Conservation (phyloP, 495 filamentous ascomycete species). For the Podospora australis region DNA sequence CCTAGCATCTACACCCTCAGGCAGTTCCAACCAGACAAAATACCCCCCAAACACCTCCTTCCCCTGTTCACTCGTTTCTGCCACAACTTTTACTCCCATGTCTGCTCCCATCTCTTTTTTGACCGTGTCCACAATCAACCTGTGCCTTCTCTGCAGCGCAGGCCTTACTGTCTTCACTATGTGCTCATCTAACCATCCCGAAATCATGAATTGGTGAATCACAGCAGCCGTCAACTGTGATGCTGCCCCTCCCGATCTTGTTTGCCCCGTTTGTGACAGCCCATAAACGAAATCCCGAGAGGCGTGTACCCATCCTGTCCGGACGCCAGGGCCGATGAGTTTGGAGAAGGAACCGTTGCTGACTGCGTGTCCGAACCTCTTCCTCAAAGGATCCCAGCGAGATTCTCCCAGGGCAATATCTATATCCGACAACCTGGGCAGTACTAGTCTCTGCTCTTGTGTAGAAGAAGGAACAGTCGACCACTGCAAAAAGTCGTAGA, state of each 20-base stretch:
- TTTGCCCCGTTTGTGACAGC: slow-evolving; percentile 61
- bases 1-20: slow-evolving; percentile 36
- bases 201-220: slow-evolving; percentile 51
- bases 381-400: slow-evolving; percentile 25
- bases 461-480: slow-evolving; percentile 20
- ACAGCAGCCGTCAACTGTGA: slow-evolving; percentile 64
- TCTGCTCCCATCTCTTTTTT: slow-evolving; percentile 45
- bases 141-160: slow-evolving; percentile 52
- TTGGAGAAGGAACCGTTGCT: slow-evolving; percentile 85
- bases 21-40: slow-evolving; percentile 72
- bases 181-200: slow-evolving; percentile 43
- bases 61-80: slow-evolving; percentile 6
- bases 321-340: slow-evolving; percentile 67
- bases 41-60: slow-evolving; percentile 58
- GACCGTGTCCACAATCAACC: slow-evolving; percentile 48
- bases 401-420: slow-evolving; percentile 48
- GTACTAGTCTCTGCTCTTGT: slow-evolving; percentile 5
- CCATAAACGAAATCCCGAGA: slow-evolving; percentile 61
- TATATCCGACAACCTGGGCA: slow-evolving; percentile 71
- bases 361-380: slow-evolving; percentile 64
- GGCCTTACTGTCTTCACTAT: slow-evolving; percentile 39
- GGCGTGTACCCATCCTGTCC: slow-evolving; percentile 79
- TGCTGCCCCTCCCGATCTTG: slow-evolving; percentile 68
- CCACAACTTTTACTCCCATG: slow-evolving; percentile 49
- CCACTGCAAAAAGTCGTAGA: slow-evolving; percentile 86